These are phyloP conservation scores for Ogataea hybrid DNA, from an alignment of 1,139 yeast genomes.

Conservation along the genomic window DNA sequence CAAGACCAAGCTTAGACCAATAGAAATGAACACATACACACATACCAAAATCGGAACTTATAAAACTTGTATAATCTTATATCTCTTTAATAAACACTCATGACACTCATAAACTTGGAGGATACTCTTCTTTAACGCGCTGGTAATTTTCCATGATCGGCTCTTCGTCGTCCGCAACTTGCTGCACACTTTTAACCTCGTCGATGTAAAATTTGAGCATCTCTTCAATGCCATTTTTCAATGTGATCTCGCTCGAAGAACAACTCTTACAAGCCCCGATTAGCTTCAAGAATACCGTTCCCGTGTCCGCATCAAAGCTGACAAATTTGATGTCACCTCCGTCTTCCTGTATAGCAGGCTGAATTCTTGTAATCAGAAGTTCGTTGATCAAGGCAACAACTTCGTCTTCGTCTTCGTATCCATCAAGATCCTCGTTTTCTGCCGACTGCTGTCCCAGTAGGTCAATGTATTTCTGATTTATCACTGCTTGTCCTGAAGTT, in stretches of 20 bases:
- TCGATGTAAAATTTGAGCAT: conserved; percentile 81
- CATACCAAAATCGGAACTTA: not conserved
- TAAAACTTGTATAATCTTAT: not conserved
- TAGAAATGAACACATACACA: not conserved
- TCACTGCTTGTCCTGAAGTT: conserved; percentile 68
- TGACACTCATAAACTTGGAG: conserved; percentile 42
- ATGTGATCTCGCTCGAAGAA: conserved; percentile 71
- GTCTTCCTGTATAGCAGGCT: conserved; percentile 91
- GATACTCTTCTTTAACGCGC: conserved; percentile 34
- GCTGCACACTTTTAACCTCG: conserved; percentile 71
- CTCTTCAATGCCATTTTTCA: conserved; percentile 77
- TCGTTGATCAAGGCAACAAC: conserved; percentile 91
- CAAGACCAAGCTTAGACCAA: not conserved
- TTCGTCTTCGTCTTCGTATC: conserved; percentile 61
- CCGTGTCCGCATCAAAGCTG: conserved; percentile 57
- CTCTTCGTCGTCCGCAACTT: conserved; percentile 39
- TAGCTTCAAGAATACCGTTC: conserved; percentile 63
- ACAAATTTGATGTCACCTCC: conserved; percentile 83
- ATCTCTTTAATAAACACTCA: conserved; percentile 6
- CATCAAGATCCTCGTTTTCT: conserved; percentile 36
- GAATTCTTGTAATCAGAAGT: conserved; percentile 85
- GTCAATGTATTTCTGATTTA: conserved; percentile 37
- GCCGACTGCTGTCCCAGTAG: conserved; percentile 36
- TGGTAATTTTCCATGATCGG: conserved; percentile 15
- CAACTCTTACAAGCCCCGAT: conserved; percentile 83